phyloP scores from a whole-genome alignment of 768 basidiomycete species.

The Auriculariales sp. region DNA sequence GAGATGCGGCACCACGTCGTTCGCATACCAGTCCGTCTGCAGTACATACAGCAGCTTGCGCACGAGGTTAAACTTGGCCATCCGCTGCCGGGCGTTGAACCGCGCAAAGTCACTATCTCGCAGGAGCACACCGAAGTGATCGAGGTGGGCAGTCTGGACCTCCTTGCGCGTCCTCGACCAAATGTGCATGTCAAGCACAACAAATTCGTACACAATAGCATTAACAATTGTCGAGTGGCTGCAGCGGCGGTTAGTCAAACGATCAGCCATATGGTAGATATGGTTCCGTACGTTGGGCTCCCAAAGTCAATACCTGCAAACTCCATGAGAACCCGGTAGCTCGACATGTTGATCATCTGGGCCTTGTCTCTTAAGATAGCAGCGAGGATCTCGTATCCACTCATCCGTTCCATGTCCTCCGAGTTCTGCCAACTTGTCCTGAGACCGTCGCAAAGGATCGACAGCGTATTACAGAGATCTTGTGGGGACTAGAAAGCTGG shows the following conservation, averaged over 20 bases:
- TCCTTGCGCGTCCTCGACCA: conserved; percentile 64
- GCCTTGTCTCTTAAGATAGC: conserved; percentile 60
- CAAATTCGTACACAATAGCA: conserved; percentile 60
- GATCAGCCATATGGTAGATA: background rate
- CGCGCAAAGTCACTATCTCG: conserved; percentile 53
- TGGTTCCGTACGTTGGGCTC: conserved; percentile 55
- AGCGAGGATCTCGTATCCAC: conserved; percentile 85
- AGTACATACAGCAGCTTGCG: conserved; percentile 69
- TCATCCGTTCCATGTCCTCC: conserved; percentile 83
- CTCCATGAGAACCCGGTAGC: conserved; percentile 73
- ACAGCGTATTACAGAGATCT: conserved; percentile 58
- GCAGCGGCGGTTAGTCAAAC: conserved; percentile 1
- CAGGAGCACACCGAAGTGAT: conserved; percentile 68
- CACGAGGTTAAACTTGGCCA: conserved; percentile 56
- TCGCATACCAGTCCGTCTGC: conserved; percentile 63
- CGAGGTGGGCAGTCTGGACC: conserved; percentile 65
- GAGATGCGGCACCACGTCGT: conserved; percentile 34
- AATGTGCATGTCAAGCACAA: conserved; percentile 82
- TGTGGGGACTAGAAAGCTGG: conserved; percentile 41
- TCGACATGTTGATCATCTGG: conserved; percentile 59
- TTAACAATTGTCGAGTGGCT: conserved; percentile 78
- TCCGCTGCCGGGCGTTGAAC: conserved; percentile 65
- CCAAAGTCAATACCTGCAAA: conserved; percentile 78
- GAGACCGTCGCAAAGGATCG: conserved; percentile 62
- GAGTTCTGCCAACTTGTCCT: conserved; percentile 85